Evolutionary conservation across 441 rosid species (phyloP).

Genomic region (Croton setiger): DNA sequence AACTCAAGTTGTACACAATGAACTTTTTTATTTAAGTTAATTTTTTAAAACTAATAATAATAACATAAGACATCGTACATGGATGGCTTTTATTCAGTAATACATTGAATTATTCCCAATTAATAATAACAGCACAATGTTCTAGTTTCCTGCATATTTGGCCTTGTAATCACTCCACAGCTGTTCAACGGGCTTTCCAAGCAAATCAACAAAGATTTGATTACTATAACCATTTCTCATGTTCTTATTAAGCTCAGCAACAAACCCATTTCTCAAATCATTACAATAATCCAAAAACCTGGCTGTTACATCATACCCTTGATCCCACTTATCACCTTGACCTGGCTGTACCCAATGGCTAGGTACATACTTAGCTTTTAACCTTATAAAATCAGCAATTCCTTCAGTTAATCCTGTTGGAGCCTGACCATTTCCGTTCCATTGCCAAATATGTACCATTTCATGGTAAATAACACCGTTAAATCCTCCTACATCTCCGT

Average conservation of each 20-base stretch:
- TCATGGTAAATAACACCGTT: constrained; percentile 38
- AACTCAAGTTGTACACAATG: too few species aligned
- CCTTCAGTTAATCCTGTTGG: constrained; percentile 42
- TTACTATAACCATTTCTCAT: constrained; percentile 37
- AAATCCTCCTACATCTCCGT: constrained; percentile 24
- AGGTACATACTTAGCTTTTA: constrained; percentile 35
- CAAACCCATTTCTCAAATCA: constrained; percentile 32
- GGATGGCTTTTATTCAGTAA: too few species aligned
- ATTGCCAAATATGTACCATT: constrained; percentile 47
- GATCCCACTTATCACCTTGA: constrained; percentile 46
- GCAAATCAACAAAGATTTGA: constrained; percentile 35
- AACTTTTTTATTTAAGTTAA: too few species aligned
- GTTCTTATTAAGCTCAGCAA: constrained; percentile 45
- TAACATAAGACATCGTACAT: too few species aligned
- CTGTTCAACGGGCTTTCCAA: constrained; percentile 38
- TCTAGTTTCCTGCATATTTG: too few species aligned
- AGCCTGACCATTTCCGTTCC: constrained; percentile 33
- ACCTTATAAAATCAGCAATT: constrained; percentile 45
- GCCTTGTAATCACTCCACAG: constrained; percentile 49
- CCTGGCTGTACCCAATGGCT: constrained; percentile 42
- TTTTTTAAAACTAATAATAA: too few species aligned
- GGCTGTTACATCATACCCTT: constrained; percentile 48
- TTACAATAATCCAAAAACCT: constrained; percentile 46
- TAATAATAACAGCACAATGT: too few species aligned
- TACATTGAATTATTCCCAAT: too few species aligned